Evolutionary conservation across 2,329 filamentous ascomycete genomes (phyloP), one percentile per base, ranked within the genome.

Genomic region (Hypoxylon sp.): DNA sequence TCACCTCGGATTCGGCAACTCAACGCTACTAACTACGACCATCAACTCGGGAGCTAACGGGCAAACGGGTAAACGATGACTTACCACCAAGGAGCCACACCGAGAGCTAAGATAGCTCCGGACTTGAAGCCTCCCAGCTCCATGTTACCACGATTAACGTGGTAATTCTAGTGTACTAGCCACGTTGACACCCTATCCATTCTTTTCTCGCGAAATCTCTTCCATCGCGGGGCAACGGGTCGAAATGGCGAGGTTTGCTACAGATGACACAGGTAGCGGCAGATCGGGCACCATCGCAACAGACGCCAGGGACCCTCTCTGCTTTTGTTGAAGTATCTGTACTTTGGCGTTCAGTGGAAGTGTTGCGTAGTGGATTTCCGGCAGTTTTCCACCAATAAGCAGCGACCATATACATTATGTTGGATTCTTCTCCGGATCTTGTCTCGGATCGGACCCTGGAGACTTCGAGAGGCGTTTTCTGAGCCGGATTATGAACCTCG

Each of bases 301-400:
- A 39, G 50, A 26, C 13, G 13, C 19, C 51, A 56, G 44, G 44
- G 24, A 26, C 26, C n/a, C 29, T 44, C 24, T 29, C 33, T 44
- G 37, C 37, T 47, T 44, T 39, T 54, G 22, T 46, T 39, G 17
- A 24, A 51, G 26, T 52, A 11, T 52, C 47, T 57, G 39, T 29
- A 29, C 37, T 47, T 52, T 31, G 51, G 47, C n/a, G 52, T 44
- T 39, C n/a, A 33, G 19, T 22, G 19, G n/a, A 52, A 53, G 52
- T 22, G 39, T 9, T 31, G 29, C 6, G 29, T 51, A 44, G 63
- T 66, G 63, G 63, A 42, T 42, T 60, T 37, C 42, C 63, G 63
- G 63, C 44, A 61, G 46, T 52, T 66, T 46, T 37, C 47, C 31
- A 57, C 63, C 63, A 66, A 66, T 66, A 17, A 48, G 47, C 31